These are phyloP conservation scores for Hypomontagnella monticulosa DNA, from an alignment of 495 filamentous ascomycete species.

Conservation along the genomic window DNA sequence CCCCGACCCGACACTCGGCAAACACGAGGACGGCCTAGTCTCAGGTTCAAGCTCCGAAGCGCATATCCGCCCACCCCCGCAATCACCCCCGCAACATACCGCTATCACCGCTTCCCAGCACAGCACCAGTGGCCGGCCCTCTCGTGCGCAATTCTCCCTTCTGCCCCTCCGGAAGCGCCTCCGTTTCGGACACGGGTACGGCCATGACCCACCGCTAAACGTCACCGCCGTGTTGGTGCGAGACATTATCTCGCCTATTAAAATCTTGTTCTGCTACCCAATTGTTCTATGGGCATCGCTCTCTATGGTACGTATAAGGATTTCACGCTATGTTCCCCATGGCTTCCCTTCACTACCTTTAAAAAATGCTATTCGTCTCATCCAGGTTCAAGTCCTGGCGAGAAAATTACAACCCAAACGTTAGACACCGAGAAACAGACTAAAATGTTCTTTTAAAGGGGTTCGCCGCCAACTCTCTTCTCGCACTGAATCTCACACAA, in stretches of 20 bases:
- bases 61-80: background rate
- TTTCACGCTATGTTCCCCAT: too few species aligned
- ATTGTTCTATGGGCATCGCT: constrained; percentile 70
- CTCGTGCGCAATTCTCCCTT: constrained; percentile 64
- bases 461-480: constrained; percentile 67
- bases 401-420: too few species aligned
- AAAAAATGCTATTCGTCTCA: too few species aligned
- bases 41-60: constrained; percentile 32
- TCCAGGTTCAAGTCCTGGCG: too few species aligned
- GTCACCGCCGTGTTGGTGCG: constrained; percentile 41
- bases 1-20: constrained; percentile 2
- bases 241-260: constrained; percentile 63
- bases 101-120: constrained; percentile 33
- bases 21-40: constrained; percentile 22
- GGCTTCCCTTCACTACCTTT: too few species aligned
- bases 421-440: too few species aligned
- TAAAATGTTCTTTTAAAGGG: constrained; percentile 46
- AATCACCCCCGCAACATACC: constrained; percentile 17
- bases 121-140: constrained; percentile 60
- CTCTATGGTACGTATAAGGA: constrained; percentile 53
- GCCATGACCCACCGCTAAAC: constrained; percentile 33
- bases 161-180: constrained; percentile 54
- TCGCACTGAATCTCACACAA: constrained; percentile 71
- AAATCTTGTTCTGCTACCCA: constrained; percentile 64
- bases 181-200: constrained; percentile 17